Evolutionary conservation across 208 protist species (phyloP), one percentile per base, ranked within the genome.

Genomic region (Borovskyia barvae): DNA sequence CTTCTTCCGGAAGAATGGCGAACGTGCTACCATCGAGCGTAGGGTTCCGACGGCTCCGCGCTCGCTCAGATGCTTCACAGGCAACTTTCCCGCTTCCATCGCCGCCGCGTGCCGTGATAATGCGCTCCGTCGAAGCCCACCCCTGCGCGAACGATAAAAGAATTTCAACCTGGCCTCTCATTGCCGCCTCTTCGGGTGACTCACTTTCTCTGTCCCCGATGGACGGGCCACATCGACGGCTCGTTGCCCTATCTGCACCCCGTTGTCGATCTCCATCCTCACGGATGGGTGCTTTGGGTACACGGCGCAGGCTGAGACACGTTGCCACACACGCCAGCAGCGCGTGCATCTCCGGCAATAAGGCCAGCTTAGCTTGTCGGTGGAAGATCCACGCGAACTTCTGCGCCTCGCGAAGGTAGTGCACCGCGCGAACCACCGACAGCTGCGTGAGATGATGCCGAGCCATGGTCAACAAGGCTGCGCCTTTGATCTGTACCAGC

Each of bases 401-500:
- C 50, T 81, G 68, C 30, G 67, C 49, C 35, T 75, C 65, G 2
- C 60, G 53, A 28, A 87, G 49, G 32, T 74, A 49, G 25, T 63
- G 46, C 22, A 77, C 55, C 0, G 66, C 72, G 14, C 66, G 52
- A 0, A 30, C 41, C n/a, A 82, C 32, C 5, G 58, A 58, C 9
- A 87, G 48, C 28, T 83, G 76, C 15, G 74, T 71, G 57, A 83
- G 40, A 48, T 66, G 55, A 33, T 72, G 55, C 3, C 57, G 55
- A 26, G 63, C 66, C 56, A 82, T 71, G 5, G 74, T 73, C 14
- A 87, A 28, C 41, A 83, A 41, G 24, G 73, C 54, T 11, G 80
- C 59, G 15, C 66, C 65, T 37, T 87, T 87, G 36, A 87, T 64
- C 33, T 81, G 41, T 15, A 87, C 74, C 15, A 87, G 52, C 58